Evolutionary conservation across 805 yeast species (phyloP).

Genomic region (Myxozyma nipponensis): DNA sequence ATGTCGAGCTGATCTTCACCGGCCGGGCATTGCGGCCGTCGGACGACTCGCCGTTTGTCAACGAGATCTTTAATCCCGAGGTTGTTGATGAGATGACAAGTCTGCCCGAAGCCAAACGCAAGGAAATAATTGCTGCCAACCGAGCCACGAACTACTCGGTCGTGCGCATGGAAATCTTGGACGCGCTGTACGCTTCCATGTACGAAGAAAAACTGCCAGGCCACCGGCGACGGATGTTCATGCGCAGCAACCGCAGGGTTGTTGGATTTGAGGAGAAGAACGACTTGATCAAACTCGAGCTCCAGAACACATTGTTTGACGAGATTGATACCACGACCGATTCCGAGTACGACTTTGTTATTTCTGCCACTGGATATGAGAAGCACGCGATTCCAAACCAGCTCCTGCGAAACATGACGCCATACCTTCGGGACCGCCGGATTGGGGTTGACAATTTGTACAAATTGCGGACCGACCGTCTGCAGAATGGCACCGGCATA

Average conservation of each 20-base stretch:
- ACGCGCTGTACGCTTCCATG: constrained; percentile 23
- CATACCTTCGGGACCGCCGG: background rate
- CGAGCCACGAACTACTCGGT: constrained; percentile 31
- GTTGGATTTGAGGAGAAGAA: background rate
- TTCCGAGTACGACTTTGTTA: constrained; percentile 20
- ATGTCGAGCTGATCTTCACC: constrained; percentile 26
- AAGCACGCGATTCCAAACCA: background rate
- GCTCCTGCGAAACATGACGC: constrained; percentile 5
- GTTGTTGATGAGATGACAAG: constrained; percentile 27
- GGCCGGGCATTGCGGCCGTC: constrained; percentile 29
- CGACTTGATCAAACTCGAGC: constrained; percentile 6
- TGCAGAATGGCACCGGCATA: constrained; percentile 10
- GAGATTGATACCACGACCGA: background rate
- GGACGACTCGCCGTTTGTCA: constrained; percentile 34
- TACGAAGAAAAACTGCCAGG: constrained; percentile 29
- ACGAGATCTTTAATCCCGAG: constrained; percentile 32
- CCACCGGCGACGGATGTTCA: constrained; percentile 8
- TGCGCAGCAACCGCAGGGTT: constrained; percentile 11
- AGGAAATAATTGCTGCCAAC: constrained; percentile 12
- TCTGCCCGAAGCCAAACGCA: constrained; percentile 5
- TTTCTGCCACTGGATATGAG: constrained; percentile 31
- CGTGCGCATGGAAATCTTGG: constrained; percentile 29
- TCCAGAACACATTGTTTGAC: background rate
- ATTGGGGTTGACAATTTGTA: constrained; percentile 20
- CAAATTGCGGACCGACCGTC: constrained; percentile 10